These are phyloP conservation scores for Cenchrus americanus DNA, from an alignment of 176 grass and related monocot genomes.

Conservation along the genomic window DNA sequence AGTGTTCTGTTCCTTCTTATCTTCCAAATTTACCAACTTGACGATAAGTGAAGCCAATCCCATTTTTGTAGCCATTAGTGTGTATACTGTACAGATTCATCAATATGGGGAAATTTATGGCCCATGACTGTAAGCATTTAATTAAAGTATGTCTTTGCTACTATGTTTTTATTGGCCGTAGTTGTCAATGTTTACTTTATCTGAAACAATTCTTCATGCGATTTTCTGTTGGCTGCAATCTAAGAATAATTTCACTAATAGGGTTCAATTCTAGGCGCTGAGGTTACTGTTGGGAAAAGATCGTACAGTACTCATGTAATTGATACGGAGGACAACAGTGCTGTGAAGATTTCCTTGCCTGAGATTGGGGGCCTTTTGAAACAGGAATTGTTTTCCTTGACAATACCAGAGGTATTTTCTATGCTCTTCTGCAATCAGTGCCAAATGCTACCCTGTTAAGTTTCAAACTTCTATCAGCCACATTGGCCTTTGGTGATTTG, in stretches of 20 bases:
- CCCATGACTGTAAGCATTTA: neutral
- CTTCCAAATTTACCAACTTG: neutral
- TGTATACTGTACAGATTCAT: neutral
- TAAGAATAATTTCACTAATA: slow-evolving; percentile 87
- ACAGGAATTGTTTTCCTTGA: slow-evolving; percentile 70
- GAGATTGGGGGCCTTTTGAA: slow-evolving; percentile 71
- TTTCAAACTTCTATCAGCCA: slow-evolving; percentile 25
- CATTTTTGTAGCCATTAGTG: slow-evolving; percentile 3
- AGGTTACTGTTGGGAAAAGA: slow-evolving; percentile 77
- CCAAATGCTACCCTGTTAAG: slow-evolving; percentile 12
- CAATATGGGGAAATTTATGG: neutral
- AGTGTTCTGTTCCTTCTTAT: neutral
- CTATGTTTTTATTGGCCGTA: slow-evolving; percentile 8
- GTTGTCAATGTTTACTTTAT: neutral
- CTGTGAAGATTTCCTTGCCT: slow-evolving; percentile 46
- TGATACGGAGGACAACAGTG: slow-evolving; percentile 63
- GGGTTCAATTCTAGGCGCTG: slow-evolving; percentile 98
- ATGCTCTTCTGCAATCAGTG: slow-evolving; percentile 21
- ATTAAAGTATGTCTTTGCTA: neutral
- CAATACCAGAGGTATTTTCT: slow-evolving; percentile 71
- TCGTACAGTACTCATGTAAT: slow-evolving; percentile 75
- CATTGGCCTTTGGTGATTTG: slow-evolving; percentile 20
- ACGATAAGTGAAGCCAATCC: neutral
- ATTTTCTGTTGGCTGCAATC: slow-evolving; percentile 46
- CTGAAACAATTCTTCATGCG: slow-evolving; percentile 6